Base-by-base conservation (phyloP, 164 flowering plant genomes). In the Umbellularia californica region DNA sequence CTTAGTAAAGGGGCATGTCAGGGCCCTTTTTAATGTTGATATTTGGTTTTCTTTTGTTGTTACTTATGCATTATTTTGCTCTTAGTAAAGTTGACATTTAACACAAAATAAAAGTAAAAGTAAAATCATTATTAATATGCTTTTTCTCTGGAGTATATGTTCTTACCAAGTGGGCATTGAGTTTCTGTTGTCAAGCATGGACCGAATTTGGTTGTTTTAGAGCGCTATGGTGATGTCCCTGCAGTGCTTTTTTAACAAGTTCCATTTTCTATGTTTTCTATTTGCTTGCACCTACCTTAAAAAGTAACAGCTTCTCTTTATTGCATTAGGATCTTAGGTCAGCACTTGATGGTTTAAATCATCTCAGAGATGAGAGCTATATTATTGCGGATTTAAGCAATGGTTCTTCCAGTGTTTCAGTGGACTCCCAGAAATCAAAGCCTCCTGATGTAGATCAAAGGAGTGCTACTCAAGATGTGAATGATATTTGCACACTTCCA, bases 321-420 rank as follows among this genome's bases (percentile, higher is more conserved):
- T 72, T 73, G 67, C 64, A 52, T 17, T 70, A 82, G 84, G 81
- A 75, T 63, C 58, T 63, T 25, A 75, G 68, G 24, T 24, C 66
- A 62, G 71, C 63, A 58, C 70, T 72, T 75, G 75, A 77, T 70
- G 73, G 70, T 75, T 67, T 73, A 55, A 41, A 77, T 50, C 62
- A 68, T 74, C 72, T 65, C 71, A 71, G 72, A 55, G 22, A 70
- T 25, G 70, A 72, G 11, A 77, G 65, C 50, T 73, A 65, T 72
- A 58, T 77, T 70, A 41, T 17, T 50, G 75, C 64, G 51, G 80
- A 81, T 65, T 72, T 72, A 66, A 75, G 64, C 74, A 79, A 73
- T 51, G 78, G 74, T 77, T 82, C 76, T 69, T 78, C 81, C 71
- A 62, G 71, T 47, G 73, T 35, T 77, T 67, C 55, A 60, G 78